Percentiles rank a stretch among this genome's conserved stretches.
These are phyloP conservation scores for Cladorrhinum sp. DNA, from an alignment of 2,329 filamentous ascomycete genomes.

Conservation along the genomic window DNA sequence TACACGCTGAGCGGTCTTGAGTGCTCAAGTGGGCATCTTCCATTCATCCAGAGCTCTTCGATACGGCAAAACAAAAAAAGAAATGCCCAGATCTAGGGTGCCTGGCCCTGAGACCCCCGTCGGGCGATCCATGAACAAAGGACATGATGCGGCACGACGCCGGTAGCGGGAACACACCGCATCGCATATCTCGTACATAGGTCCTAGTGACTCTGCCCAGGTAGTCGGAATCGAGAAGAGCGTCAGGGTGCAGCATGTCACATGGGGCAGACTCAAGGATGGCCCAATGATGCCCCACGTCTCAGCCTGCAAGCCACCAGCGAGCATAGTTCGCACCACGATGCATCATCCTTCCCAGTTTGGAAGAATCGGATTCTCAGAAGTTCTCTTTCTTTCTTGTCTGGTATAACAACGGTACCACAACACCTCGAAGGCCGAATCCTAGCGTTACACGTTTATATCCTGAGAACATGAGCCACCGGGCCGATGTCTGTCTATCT, in stretches of 20 bases:
- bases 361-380: background rate
- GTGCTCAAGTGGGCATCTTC: too few relatives aligned
- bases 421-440: background rate
- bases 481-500: background rate
- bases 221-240: background rate
- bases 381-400: background rate
- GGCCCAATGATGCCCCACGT: background rate
- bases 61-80: background rate
- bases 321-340: background rate
- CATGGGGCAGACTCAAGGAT: background rate
- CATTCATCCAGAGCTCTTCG: background rate
- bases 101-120: background rate
- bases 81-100: background rate
- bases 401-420: background rate
- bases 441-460: background rate
- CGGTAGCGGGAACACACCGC: background rate
- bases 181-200: background rate
- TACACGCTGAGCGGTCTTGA: too few relatives aligned
- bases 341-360: background rate
- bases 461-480: background rate
- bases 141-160: background rate
- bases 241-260: constrained; percentile 1
- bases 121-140: background rate
- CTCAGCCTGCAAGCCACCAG: background rate
- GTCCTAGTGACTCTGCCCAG: background rate